A percentile compares a stretch with the other conserved stretches of the same genome.
phyloP scores from a whole-genome alignment of 2,329 filamentous ascomycete species.

The Arthrinium puccinioides region DNA sequence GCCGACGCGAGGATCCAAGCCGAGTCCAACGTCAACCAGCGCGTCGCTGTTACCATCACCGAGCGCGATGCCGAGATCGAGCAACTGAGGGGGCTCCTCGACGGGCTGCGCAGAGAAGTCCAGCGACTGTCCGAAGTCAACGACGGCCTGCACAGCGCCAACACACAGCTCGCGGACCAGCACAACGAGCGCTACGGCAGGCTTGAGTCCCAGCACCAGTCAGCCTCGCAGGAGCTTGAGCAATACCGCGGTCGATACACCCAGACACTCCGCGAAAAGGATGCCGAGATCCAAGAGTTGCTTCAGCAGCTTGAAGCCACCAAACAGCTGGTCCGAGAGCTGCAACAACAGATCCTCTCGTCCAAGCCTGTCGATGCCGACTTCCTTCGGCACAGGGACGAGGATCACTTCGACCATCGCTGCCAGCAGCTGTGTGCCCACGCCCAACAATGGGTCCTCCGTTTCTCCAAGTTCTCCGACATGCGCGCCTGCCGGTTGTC shows the following conservation, averaged over 20 bases:
- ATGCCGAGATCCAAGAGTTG: slow-evolving; percentile 73
- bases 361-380: slow-evolving; percentile 56
- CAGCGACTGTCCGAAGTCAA: slow-evolving; percentile 76
- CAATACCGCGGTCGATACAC: slow-evolving; percentile 55
- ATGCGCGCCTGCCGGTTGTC: slow-evolving; percentile 80
- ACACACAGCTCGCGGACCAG: slow-evolving; percentile 67
- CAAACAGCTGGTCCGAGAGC: slow-evolving; percentile 50
- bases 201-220: slow-evolving; percentile 60
- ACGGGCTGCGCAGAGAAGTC: slow-evolving; percentile 77
- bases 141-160: slow-evolving; percentile 68
- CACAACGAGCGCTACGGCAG: slow-evolving; percentile 64
- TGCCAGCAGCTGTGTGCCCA: slow-evolving; percentile 94
- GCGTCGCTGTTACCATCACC: slow-evolving; percentile 62
- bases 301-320: slow-evolving; percentile 72
- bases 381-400: slow-evolving; percentile 75
- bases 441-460: slow-evolving; percentile 94
- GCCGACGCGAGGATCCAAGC: slow-evolving; percentile 63
- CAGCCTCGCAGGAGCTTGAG: slow-evolving; percentile 62
- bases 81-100: slow-evolving; percentile 68
- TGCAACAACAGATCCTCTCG: slow-evolving; percentile 51
- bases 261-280: slow-evolving; percentile 68
- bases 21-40: slow-evolving; percentile 58
- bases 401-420: slow-evolving; percentile 90
- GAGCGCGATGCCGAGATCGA: slow-evolving; percentile 86
- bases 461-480: slow-evolving; percentile 97